phyloP scores from a whole-genome alignment of 139 green algal species.

The Ettlia oleoabundans region DNA sequence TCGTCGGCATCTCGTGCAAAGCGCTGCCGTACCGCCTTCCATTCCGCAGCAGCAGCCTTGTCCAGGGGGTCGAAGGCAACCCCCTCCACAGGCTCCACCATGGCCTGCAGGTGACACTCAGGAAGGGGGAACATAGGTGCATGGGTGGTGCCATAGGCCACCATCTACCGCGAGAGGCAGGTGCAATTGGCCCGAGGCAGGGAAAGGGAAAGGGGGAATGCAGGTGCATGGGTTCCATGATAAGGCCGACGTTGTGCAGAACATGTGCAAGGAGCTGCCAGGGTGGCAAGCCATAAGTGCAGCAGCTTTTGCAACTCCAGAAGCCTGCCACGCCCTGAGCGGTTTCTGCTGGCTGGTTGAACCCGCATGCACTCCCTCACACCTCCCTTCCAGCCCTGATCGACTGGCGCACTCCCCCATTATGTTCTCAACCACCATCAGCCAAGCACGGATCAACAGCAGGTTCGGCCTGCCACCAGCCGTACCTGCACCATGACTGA shows the following conservation, averaged over 20 bases:
- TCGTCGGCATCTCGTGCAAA: conserved; percentile 84
- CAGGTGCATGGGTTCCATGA: too few relatives aligned
- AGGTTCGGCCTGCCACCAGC: neutral
- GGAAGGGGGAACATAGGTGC: neutral
- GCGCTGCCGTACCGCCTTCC: conserved; percentile 63
- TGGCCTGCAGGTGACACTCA: neutral
- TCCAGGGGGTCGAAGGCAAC: conserved; percentile 80
- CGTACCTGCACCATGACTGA: conserved; percentile 82
- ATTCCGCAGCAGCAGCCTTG: conserved; percentile 60
- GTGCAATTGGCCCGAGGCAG: neutral
- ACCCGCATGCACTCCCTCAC: too few relatives aligned
- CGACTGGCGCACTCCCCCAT: neutral
- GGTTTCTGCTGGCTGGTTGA: too few relatives aligned
- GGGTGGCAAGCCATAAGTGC: too few relatives aligned
- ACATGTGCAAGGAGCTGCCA: too few relatives aligned
- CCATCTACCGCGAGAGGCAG: neutral
- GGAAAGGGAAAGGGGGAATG: too few relatives aligned
- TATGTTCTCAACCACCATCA: neutral
- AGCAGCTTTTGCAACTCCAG: too few relatives aligned
- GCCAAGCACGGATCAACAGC: neutral
- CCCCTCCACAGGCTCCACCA: conserved; percentile 25
- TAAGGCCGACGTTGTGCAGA: too few relatives aligned
- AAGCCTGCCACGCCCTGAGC: too few relatives aligned
- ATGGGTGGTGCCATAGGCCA: neutral
- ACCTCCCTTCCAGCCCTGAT: too few relatives aligned